A percentile compares a stretch with the other conserved stretches of the same genome.
Evolutionary conservation across 1,284 basidiomycete species (phyloP).

Genomic region (Apiotrichum gamsii): DNA sequence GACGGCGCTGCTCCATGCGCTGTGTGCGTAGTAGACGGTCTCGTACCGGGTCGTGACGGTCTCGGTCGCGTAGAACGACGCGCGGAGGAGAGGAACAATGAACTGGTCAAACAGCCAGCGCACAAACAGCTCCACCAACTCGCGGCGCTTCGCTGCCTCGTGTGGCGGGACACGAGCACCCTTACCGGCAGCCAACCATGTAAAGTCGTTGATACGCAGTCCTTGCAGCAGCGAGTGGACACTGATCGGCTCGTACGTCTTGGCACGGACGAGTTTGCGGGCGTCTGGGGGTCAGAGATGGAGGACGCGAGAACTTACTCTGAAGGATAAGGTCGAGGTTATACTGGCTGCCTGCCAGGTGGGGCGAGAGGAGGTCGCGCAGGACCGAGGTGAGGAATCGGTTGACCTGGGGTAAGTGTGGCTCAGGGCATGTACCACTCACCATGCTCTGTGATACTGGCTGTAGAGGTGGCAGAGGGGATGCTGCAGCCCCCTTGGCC

Average conservation of each 20-base stretch:
- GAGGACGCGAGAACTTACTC: slow-evolving; percentile 50
- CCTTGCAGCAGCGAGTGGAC: slow-evolving; percentile 76
- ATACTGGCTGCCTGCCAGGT: slow-evolving; percentile 67
- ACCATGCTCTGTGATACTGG: slow-evolving; percentile 43
- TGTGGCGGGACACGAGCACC: slow-evolving; percentile 51
- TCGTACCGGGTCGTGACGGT: slow-evolving; percentile 80
- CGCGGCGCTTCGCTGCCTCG: slow-evolving; percentile 66
- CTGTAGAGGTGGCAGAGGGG: neutral
- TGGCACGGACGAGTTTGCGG: slow-evolving; percentile 62
- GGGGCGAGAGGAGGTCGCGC: slow-evolving; percentile 63
- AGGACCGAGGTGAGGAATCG: slow-evolving; percentile 62
- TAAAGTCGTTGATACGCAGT: slow-evolving; percentile 67
- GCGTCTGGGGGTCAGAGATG: slow-evolving; percentile 53
- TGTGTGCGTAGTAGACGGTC: slow-evolving; percentile 86
- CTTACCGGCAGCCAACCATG: slow-evolving; percentile 59
- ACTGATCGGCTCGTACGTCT: slow-evolving; percentile 72
- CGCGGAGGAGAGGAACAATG: slow-evolving; percentile 76
- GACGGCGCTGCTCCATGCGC: slow-evolving; percentile 83
- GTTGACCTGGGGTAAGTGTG: slow-evolving; percentile 63
- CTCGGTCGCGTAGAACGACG: slow-evolving; percentile 91
- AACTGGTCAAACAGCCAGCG: slow-evolving; percentile 91
- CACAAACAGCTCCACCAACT: slow-evolving; percentile 74
- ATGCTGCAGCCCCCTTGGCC: no score
- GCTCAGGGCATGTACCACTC: slow-evolving; percentile 41
- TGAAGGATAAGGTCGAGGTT: slow-evolving; percentile 62